These are phyloP conservation scores for Sanghuangporus baumii DNA, from an alignment of 1,284 basidiomycete genomes.

Conservation along the genomic window DNA sequence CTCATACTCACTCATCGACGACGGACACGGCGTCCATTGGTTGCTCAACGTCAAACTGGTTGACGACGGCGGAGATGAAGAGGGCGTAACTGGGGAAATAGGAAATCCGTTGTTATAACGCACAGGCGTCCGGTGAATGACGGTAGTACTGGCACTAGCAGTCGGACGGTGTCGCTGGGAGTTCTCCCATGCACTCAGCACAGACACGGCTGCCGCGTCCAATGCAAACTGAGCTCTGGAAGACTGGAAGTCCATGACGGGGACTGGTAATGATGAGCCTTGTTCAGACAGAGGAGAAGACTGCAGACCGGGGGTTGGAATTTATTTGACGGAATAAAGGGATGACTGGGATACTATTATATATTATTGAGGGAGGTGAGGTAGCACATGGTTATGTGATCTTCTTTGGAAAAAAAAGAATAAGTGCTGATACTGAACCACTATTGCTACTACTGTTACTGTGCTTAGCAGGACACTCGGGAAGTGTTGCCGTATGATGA, in stretches of 20 bases:
- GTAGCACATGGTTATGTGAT: slow-evolving; percentile 1
- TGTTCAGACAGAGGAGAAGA: not conserved
- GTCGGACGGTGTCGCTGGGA: slow-evolving; percentile 19
- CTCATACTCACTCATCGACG: slow-evolving; percentile 8
- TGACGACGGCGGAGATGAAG: slow-evolving; percentile 4
- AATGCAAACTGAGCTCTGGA: not conserved
- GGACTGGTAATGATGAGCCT: not conserved
- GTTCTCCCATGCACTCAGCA: slow-evolving; percentile 5
- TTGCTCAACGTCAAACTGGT: not conserved
- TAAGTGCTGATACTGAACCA: not conserved
- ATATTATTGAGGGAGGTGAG: not conserved
- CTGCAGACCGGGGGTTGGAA: not conserved
- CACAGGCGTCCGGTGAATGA: not conserved
- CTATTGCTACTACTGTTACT: not conserved
- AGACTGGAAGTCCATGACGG: slow-evolving; percentile 3
- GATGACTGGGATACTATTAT: not conserved
- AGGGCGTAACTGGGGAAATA: not conserved
- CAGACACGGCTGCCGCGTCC: not conserved
- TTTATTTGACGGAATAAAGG: not conserved
- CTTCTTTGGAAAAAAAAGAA: not conserved
- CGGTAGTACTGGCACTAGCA: slow-evolving; percentile 27
- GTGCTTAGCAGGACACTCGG: too few relatives aligned
- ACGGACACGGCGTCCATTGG: not conserved
- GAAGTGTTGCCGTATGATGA: not conserved
- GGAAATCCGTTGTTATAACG: not conserved